Evolutionary conservation across 306 rosid genomes (phyloP), one percentile per base, ranked within the genome.

Genomic region (Gleditsia sinensis): DNA sequence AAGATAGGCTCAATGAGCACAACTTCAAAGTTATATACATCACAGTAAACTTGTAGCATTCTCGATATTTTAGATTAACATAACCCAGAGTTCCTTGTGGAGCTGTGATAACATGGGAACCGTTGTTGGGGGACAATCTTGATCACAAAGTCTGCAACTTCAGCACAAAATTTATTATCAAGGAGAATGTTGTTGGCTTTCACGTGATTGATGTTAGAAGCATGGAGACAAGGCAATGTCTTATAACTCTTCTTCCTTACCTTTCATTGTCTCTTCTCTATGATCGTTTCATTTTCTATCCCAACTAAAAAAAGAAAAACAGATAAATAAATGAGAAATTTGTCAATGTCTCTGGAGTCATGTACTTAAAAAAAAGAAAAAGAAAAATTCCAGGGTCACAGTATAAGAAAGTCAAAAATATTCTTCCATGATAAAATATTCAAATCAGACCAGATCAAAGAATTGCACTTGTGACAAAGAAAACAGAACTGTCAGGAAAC

Each of bases 11-110:
- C 96, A 1, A 86, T 39, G 1, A 92, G 89, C 43, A 87, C 90
- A 51, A 90, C 94, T 3, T 96, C 91, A 10, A 92, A 92, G 59
- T 91, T 90, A 50, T 88, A 87, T 7, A 88, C 96, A 57, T 92
- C 94, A 49, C 96, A 0, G 96, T 87, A 39, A 92, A 89, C 79
- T 84, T 84, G 64, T 85, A 87, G 62, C 84, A 78, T 34, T 87
- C 88, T 68, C 83, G 85, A 67, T 92, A 85, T 69, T 90, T 90
- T 9, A 94, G 96, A 39, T 92, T 94, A 19, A 90, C n/a, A n/a
- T n/a, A n/a, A n/a, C n/a, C n/a, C n/a, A 90, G 98, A 5, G 88
- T 87, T 30, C 98, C 98, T 54, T 88, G 96, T 50, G 98, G 96
- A 66, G 88, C 80, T 10, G 94, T 90, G 50, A 94, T 88, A 54